Conservation (phyloP, 495 filamentous ascomycete species). For the Aspergillus incahuasiensis region DNA sequence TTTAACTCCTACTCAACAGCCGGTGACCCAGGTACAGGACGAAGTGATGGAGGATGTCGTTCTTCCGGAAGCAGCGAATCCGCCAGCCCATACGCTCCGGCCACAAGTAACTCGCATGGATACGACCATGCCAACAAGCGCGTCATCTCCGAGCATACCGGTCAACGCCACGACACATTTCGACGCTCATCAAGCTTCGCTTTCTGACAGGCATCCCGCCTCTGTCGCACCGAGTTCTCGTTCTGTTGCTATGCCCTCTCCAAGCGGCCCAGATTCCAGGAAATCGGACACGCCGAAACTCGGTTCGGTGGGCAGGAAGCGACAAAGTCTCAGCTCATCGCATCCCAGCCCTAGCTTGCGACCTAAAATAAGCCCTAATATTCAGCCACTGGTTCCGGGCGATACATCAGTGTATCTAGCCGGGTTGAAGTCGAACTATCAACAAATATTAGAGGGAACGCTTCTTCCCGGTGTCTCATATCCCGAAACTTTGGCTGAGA, state of each 20-base stretch:
- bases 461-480: slow-evolving; percentile 86
- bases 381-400: slow-evolving; percentile 76
- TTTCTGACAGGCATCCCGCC: slow-evolving; percentile 15
- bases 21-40: slow-evolving; percentile 33
- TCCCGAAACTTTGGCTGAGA: slow-evolving; percentile 83
- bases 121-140: slow-evolving; percentile 29
- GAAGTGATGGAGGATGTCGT: slow-evolving; percentile 65
- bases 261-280: slow-evolving; percentile 38
- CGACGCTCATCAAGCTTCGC: slow-evolving; percentile 25
- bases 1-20: slow-evolving; percentile 22
- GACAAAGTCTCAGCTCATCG: slow-evolving; percentile 70
- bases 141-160: slow-evolving; percentile 26
- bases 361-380: slow-evolving; percentile 92
- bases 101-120: slow-evolving; percentile 43
- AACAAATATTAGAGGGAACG: slow-evolving; percentile 93
- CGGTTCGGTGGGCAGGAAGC: slow-evolving; percentile 50
- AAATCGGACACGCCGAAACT: slow-evolving; percentile 36
- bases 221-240: slow-evolving; percentile 36
- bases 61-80: slow-evolving; percentile 58
- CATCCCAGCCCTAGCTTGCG: slow-evolving; percentile 75
- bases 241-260: slow-evolving; percentile 39
- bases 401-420: slow-evolving; percentile 82
- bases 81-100: slow-evolving; percentile 21
- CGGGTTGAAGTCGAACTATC: slow-evolving; percentile 87
- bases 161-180: slow-evolving; percentile 28